Evolutionary conservation across 225 moss, liverwort and hornwort species (phyloP).

Genomic region (Antitrichia curtipendula): DNA sequence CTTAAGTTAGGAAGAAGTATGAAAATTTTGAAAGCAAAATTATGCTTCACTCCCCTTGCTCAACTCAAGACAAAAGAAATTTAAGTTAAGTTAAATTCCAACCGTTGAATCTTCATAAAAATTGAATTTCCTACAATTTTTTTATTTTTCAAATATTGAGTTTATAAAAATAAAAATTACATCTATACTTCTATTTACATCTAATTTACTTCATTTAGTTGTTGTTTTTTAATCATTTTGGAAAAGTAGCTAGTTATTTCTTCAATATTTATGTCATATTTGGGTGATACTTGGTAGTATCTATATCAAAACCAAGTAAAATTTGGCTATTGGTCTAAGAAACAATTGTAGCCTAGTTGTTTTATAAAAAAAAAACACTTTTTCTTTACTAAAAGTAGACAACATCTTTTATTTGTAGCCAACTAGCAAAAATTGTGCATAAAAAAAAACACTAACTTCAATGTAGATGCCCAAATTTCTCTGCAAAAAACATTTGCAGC

Average conservation of each 20-base stretch:
- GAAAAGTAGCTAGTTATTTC: not conserved
- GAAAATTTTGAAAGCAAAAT: not conserved
- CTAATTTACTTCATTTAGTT: too few species aligned
- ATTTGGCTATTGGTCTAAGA: not conserved
- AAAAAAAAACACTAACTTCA: not conserved
- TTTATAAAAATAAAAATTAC: not conserved
- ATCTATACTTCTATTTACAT: too few species aligned
- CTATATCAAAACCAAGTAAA: rapidly evolving
- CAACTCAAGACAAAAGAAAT: rapidly evolving
- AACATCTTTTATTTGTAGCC: too few species aligned
- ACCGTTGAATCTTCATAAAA: not conserved
- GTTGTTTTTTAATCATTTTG: not conserved
- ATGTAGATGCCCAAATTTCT: not conserved
- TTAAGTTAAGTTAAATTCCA: too few species aligned
- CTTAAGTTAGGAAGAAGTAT: not conserved
- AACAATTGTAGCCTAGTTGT: rapidly evolving
- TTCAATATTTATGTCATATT: not conserved
- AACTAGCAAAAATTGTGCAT: rapidly evolving
- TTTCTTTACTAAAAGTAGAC: too few species aligned
- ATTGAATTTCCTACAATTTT: not conserved
- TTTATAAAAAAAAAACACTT: not conserved
- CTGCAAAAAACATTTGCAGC: not conserved
- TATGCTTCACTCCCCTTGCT: rapidly evolving
- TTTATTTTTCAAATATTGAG: rapidly evolving
- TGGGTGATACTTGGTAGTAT: not conserved